These are phyloP conservation scores for Triticum monococcum DNA, from an alignment of 176 grass and related monocot species.

Conservation along the genomic window DNA sequence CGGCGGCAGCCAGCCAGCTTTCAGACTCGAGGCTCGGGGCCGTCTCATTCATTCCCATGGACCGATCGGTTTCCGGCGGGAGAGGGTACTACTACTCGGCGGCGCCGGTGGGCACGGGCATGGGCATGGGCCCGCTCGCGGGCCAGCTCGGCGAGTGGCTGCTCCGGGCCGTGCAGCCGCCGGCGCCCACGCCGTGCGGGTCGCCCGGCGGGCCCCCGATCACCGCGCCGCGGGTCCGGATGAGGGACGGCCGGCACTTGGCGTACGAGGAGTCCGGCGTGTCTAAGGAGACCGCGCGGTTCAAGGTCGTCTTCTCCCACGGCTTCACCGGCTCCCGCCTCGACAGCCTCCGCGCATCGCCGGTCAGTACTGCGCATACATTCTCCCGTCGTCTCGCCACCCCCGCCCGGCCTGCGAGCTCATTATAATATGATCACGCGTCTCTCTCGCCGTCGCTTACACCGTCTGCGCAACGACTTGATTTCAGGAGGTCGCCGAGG, in stretches of 20 bases:
- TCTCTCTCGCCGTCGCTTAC: too few species aligned
- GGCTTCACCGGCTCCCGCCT: slow-evolving; percentile 60
- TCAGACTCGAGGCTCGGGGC: neutral
- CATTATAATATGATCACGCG: neutral
- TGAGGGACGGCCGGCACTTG: slow-evolving; percentile 63
- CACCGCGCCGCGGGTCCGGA: slow-evolving; percentile 51
- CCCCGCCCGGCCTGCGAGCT: neutral
- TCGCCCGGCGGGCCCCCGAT: slow-evolving; percentile 65
- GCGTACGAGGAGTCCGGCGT: slow-evolving; percentile 73
- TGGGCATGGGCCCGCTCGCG: slow-evolving; percentile 30
- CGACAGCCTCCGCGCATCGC: slow-evolving; percentile 50
- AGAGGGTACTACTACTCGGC: slow-evolving; percentile 10
- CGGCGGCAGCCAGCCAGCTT: neutral
- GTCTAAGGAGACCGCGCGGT: slow-evolving; percentile 48
- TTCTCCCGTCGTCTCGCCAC: neutral
- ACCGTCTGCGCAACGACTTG: neutral
- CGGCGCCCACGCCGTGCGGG: slow-evolving; percentile 53
- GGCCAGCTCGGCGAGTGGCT: slow-evolving; percentile 50
- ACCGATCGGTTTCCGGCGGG: slow-evolving; percentile 7
- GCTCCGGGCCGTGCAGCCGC: slow-evolving; percentile 43
- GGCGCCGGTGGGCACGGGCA: neutral
- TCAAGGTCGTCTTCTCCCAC: slow-evolving; percentile 62
- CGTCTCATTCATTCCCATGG: neutral
- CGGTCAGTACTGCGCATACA: neutral
- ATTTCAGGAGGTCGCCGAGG: slow-evolving; percentile 54